phyloP scores from a whole-genome alignment of 1,284 basidiomycete genomes.

The Phlebopus sp. region DNA sequence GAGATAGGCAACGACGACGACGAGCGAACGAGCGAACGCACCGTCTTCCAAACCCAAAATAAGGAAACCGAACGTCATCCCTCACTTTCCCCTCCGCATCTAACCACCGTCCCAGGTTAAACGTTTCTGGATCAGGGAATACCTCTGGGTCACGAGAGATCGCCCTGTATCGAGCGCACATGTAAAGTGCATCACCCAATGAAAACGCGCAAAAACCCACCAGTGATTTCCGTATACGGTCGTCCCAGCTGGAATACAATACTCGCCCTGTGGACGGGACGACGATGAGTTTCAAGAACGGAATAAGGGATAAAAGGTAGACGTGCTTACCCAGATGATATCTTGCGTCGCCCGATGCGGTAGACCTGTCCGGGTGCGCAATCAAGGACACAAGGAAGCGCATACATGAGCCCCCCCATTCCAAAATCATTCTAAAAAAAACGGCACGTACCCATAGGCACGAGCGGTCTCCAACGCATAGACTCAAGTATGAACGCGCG shows the following conservation, averaged over 20 bases:
- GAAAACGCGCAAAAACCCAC: conserved; percentile 2
- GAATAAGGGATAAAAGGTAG: no score
- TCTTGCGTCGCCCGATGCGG: conserved; percentile 35
- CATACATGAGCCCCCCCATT: no score
- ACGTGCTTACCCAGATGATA: conserved; percentile 21
- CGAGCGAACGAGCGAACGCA: not conserved
- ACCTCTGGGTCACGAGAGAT: conserved; percentile 5
- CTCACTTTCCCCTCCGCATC: not conserved
- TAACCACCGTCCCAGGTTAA: not conserved
- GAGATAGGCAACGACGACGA: no score
- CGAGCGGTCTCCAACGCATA: conserved; percentile 36
- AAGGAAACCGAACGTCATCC: conserved; percentile 17
- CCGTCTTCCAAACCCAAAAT: conserved; percentile 1
- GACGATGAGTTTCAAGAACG: no score
- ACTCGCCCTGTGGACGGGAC: not conserved
- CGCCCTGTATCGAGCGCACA: not conserved
- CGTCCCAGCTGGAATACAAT: conserved; percentile 1
- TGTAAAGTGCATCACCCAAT: no score
- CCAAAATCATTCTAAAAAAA: not conserved
- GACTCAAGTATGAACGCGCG: conserved; percentile 35
- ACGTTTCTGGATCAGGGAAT: conserved; percentile 4
- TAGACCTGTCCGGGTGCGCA: conserved; percentile 21
- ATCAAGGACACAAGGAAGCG: no score
- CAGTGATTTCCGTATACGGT: conserved; percentile 2
- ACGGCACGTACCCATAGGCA: conserved; percentile 5